A percentile compares a stretch with the other conserved stretches of the same genome.
Conservation (phyloP, 2,329 filamentous ascomycete species). For the Aspergillus pseudoterreus region DNA sequence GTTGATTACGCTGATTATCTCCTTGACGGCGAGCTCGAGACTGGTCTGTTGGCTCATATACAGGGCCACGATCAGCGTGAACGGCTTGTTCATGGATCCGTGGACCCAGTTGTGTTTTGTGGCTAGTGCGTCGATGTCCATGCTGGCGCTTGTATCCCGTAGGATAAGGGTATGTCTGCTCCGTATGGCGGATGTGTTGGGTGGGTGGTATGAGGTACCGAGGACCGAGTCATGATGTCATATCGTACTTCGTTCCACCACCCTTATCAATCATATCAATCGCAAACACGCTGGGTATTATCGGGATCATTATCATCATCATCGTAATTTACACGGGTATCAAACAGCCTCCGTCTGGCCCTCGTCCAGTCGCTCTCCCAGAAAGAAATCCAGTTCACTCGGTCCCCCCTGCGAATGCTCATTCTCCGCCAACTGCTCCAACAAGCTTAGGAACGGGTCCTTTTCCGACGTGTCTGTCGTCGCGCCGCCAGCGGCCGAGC, state of each 20-base stretch:
- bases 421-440: slow-evolving; percentile 80
- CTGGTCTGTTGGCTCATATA: slow-evolving; percentile 8
- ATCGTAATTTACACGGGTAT: neutral
- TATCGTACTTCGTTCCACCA: slow-evolving; percentile 1
- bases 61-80: slow-evolving; percentile 7
- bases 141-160: neutral
- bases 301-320: neutral
- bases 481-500: slow-evolving; percentile 30
- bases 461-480: slow-evolving; percentile 60
- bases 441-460: slow-evolving; percentile 73
- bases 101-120: slow-evolving; percentile 8
- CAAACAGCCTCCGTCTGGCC: neutral
- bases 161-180: no score
- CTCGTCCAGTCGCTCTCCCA: slow-evolving; percentile 39
- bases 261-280: neutral
- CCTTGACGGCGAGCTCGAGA: slow-evolving; percentile 2
- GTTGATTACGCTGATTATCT: slow-evolving; percentile 9
- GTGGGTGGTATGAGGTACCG: neutral
- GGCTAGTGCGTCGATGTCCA: slow-evolving; percentile 11
- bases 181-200: neutral
- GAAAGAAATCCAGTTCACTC: slow-evolving; percentile 75
- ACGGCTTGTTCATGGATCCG: slow-evolving; percentile 9
- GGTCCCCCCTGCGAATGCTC: slow-evolving; percentile 65
- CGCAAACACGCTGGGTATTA: neutral
- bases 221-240: slow-evolving; percentile 1